Conservation (phyloP, 208 protist species). For the Willaertia magna region DNA sequence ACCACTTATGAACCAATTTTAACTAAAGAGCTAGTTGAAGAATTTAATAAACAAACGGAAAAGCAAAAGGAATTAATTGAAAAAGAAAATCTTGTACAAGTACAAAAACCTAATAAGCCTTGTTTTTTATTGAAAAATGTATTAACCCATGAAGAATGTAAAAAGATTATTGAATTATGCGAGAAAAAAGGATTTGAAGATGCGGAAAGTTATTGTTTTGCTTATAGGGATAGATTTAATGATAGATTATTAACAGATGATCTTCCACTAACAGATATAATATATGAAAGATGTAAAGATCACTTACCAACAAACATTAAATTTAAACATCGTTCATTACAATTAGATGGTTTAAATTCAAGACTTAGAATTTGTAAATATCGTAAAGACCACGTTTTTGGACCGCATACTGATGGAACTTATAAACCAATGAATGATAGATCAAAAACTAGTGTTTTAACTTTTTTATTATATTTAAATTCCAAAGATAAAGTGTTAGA, state of each 20-base stretch:
- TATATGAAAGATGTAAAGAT: background rate
- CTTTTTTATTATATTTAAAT: conserved; percentile 4
- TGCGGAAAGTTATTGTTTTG: background rate
- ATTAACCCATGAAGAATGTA: background rate
- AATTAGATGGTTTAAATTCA: background rate
- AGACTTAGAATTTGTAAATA: conserved; percentile 2
- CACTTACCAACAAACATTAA: background rate
- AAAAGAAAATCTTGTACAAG: background rate
- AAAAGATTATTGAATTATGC: background rate
- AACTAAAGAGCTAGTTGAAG: background rate
- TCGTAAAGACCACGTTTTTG: background rate
- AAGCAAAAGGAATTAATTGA: background rate
- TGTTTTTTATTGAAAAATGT: background rate
- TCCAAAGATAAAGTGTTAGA: background rate
- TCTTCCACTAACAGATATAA: background rate
- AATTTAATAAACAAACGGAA: background rate
- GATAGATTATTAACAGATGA: conserved; percentile 4
- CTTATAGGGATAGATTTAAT: background rate
- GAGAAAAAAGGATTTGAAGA: background rate
- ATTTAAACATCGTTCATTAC: no score
- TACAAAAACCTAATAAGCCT: background rate
- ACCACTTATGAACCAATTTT: background rate
- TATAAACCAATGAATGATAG: background rate
- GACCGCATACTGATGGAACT: background rate
- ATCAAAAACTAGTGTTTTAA: background rate